Conservation (phyloP, 768 basidiomycete genomes). For the Auricularia cornea region DNA sequence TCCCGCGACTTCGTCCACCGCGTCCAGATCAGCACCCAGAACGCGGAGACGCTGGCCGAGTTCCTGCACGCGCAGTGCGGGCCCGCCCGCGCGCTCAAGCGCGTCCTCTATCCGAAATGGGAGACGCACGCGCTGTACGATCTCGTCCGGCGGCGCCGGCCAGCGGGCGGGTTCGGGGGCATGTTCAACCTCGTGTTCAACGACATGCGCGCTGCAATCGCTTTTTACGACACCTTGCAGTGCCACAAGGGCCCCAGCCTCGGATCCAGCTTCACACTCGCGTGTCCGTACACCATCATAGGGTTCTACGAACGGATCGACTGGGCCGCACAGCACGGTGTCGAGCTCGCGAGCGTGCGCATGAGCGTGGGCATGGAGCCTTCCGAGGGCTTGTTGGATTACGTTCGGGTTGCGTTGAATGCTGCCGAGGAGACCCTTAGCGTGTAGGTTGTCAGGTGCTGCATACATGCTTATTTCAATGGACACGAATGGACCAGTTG, state of each 20-base stretch:
- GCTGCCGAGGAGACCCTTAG: no score
- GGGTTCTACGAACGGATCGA: constrained; percentile 45
- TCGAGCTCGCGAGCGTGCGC: constrained; percentile 37
- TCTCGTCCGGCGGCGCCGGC: constrained; percentile 7
- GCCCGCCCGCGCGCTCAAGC: constrained; percentile 27
- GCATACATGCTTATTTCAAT: no score
- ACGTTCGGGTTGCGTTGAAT: no score
- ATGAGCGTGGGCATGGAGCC: constrained; percentile 44
- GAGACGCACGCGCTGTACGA: constrained; percentile 34
- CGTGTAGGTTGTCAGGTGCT: no score
- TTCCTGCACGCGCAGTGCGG: no score
- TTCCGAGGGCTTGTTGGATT: constrained; percentile 20
- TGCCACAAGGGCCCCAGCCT: constrained; percentile 43
- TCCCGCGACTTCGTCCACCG: constrained; percentile 40
- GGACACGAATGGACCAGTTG: no score
- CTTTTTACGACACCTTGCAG: constrained; percentile 38
- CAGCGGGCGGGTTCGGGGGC: constrained; percentile 32
- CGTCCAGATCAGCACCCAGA: constrained; percentile 35
- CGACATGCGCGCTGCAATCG: constrained; percentile 28
- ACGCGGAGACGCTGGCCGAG: constrained; percentile 38
- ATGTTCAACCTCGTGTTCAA: constrained; percentile 40
- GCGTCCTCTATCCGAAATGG: constrained; percentile 42
- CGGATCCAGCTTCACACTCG: constrained; percentile 47
- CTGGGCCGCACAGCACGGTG: constrained; percentile 39
- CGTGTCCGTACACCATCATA: constrained; percentile 42